Percentiles rank a stretch among this genome's conserved stretches.
phyloP scores from a whole-genome alignment of 768 basidiomycete genomes.

The Grammothele lineata region DNA sequence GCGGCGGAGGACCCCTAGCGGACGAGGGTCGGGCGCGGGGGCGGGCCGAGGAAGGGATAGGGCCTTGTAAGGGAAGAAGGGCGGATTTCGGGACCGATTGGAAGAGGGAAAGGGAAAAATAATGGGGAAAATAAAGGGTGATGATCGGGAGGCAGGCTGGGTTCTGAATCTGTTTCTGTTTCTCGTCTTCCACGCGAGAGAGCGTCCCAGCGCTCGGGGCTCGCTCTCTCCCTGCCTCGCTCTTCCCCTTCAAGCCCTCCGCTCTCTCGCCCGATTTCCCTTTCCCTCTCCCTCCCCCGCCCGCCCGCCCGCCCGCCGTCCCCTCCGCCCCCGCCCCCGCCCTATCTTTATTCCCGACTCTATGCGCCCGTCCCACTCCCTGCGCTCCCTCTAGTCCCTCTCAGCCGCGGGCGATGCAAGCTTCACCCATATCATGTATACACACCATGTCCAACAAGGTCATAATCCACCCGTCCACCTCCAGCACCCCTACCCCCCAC shows the following conservation, averaged over 20 bases:
- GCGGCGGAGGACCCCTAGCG: neutral
- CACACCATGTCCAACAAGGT: slow-evolving; percentile 43
- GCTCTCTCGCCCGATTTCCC: slow-evolving; percentile 7
- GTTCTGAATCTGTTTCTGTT: slow-evolving; percentile 10
- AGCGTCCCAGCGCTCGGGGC: slow-evolving; percentile 7
- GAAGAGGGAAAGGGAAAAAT: neutral
- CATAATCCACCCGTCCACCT: slow-evolving; percentile 32
- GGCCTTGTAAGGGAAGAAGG: slow-evolving; percentile 3
- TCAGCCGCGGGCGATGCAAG: slow-evolving; percentile 49
- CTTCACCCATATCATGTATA: slow-evolving; percentile 50
- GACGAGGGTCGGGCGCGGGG: too few species aligned
- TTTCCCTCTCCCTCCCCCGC: slow-evolving; percentile 1
- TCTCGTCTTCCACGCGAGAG: slow-evolving; percentile 16
- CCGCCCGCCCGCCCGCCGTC: slow-evolving; percentile 1
- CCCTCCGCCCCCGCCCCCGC: slow-evolving; percentile 7
- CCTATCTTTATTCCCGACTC: slow-evolving; percentile 24
- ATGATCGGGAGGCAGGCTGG: slow-evolving; percentile 10
- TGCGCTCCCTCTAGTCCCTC: slow-evolving; percentile 28
- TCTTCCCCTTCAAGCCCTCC: slow-evolving; percentile 9
- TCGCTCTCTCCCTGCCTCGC: slow-evolving; percentile 11
- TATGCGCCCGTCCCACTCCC: slow-evolving; percentile 21
- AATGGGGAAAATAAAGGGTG: slow-evolving; percentile 7
- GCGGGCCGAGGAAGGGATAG: neutral
- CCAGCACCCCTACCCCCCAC: slow-evolving; percentile 32
- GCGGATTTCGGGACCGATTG: slow-evolving; percentile 15